Conservation (phyloP, 768 basidiomycete genomes). For the Baorangia bicolor region DNA sequence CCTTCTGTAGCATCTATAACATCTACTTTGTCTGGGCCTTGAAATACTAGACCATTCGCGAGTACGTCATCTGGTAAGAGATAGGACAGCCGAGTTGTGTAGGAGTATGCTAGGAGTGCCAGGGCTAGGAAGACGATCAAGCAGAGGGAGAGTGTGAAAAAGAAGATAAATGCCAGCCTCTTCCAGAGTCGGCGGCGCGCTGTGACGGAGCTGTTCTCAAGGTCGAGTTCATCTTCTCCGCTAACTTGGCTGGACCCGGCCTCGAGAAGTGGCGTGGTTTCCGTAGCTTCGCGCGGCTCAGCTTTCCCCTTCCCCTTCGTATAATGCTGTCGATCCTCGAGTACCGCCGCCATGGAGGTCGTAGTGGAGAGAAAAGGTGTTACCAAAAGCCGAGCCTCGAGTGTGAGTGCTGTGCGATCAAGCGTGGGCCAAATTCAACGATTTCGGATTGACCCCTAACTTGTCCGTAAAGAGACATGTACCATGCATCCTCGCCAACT, state of each 20-base stretch:
- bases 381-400: not conserved
- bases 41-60: conserved; percentile 50
- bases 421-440: conserved; percentile 18
- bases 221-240: conserved; percentile 20
- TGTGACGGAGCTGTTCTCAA: conserved; percentile 19
- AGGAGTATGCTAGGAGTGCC: conserved; percentile 62
- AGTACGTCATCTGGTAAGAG: conserved; percentile 60
- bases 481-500: too few species aligned
- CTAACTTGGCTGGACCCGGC: conserved; percentile 20
- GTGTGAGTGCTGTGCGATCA: conserved; percentile 1
- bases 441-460: conserved; percentile 8
- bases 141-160: conserved; percentile 53
- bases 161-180: conserved; percentile 48
- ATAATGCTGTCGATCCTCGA: conserved; percentile 11
- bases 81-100: conserved; percentile 53
- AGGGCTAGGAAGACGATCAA: conserved; percentile 44
- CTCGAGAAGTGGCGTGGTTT: conserved; percentile 32
- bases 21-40: conserved; percentile 60
- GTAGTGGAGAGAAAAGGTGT: conserved; percentile 3
- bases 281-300: conserved; percentile 24
- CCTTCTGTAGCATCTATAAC: conserved; percentile 64
- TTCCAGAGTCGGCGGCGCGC: conserved; percentile 33
- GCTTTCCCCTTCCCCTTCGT: conserved; percentile 31
- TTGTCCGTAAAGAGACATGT: not conserved
- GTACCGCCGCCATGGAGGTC: conserved; percentile 22